These are phyloP conservation scores for Triangularia verruculosa DNA, from an alignment of 2,329 filamentous ascomycete genomes.

Conservation along the genomic window DNA sequence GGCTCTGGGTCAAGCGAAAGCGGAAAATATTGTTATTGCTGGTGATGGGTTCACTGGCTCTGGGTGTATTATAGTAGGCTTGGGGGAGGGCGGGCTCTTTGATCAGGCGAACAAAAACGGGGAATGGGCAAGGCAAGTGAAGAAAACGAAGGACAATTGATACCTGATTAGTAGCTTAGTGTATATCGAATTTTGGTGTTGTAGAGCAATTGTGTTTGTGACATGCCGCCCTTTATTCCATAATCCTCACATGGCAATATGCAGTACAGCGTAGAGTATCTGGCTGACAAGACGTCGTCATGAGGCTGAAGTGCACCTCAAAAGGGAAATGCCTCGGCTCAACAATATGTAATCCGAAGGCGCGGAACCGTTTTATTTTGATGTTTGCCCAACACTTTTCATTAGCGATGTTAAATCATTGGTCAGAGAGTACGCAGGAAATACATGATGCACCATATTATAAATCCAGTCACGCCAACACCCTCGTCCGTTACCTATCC, in stretches of 20 bases:
- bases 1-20: no score
- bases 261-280: background rate
- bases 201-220: background rate
- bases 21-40: no score
- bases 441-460: background rate
- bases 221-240: no score
- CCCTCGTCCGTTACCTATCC: background rate
- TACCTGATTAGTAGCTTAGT: background rate
- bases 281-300: background rate
- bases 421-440: background rate
- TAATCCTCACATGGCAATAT: no score
- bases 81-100: background rate
- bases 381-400: background rate
- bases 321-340: constrained; percentile 17
- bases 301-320: background rate
- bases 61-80: background rate
- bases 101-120: background rate
- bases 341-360: background rate
- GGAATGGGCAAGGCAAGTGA: background rate
- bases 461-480: background rate
- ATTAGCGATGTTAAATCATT: background rate
- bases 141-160: background rate
- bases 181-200: background rate
- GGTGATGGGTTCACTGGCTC: background rate
- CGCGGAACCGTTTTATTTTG: background rate